Conservation (phyloP, 371 early-diverging fungal species). For the Syncephalastrum monosporum region DNA sequence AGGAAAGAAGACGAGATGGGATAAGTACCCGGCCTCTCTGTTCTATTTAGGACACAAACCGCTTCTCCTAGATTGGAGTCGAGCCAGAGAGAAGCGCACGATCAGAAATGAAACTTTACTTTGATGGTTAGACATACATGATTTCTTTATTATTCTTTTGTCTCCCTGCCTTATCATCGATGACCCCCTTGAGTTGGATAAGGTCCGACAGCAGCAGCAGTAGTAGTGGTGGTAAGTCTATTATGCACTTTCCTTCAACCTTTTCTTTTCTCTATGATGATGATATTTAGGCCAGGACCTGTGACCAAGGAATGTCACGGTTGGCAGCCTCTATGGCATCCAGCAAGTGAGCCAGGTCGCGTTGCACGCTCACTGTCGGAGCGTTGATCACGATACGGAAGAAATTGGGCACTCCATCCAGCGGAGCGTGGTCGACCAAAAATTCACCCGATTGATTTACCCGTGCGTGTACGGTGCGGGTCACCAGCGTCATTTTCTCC, state of each 20-base stretch:
- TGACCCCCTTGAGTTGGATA: slow-evolving; percentile 12
- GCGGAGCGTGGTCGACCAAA: slow-evolving; percentile 68
- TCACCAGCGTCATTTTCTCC: slow-evolving; percentile 44
- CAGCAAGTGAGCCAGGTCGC: slow-evolving; percentile 55
- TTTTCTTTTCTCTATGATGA: neutral
- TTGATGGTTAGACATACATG: too few relatives aligned
- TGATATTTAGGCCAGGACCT: slow-evolving; percentile 3
- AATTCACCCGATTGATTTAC: slow-evolving; percentile 56
- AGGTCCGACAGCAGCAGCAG: neutral
- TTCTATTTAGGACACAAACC: too few relatives aligned
- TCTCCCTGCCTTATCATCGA: too few relatives aligned
- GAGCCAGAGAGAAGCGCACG: too few relatives aligned
- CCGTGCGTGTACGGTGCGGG: slow-evolving; percentile 49
- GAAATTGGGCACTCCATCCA: slow-evolving; percentile 58
- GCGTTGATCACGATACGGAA: slow-evolving; percentile 75
- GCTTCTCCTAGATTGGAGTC: too few relatives aligned
- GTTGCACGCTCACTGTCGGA: slow-evolving; percentile 53
- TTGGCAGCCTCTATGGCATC: slow-evolving; percentile 53
- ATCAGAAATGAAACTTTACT: too few relatives aligned
- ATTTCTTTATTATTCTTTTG: too few relatives aligned
- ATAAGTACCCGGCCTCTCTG: too few relatives aligned
- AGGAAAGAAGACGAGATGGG: slow-evolving; percentile 1
- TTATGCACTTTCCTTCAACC: neutral
- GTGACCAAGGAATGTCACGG: slow-evolving; percentile 26
- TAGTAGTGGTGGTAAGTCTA: neutral